Evolutionary conservation across 345 rosid genomes (phyloP).

Genomic region (Corchorus capsularis): DNA sequence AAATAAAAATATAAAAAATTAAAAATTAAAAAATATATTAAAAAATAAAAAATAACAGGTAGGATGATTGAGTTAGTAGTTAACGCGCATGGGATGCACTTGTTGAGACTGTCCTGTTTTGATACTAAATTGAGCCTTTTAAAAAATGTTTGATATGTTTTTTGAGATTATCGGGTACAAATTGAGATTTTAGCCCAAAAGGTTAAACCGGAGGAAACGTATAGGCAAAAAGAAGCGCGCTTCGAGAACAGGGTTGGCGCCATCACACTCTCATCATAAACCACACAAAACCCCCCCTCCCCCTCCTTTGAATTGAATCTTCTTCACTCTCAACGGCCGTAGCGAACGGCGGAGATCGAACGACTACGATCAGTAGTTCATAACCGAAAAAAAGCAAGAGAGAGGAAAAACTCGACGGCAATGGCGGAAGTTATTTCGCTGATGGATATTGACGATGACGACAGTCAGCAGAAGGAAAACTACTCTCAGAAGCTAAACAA

Average conservation of each 20-base stretch:
- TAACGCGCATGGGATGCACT: too few species aligned
- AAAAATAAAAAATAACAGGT: too few species aligned
- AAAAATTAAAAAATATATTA: too few species aligned
- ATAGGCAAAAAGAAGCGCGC: background rate
- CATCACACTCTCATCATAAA: background rate
- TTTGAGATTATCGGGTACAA: too few species aligned
- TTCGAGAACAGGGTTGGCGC: slow-evolving; percentile 11
- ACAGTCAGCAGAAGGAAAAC: slow-evolving; percentile 23
- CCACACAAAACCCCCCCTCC: too few species aligned
- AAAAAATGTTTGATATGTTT: too few species aligned
- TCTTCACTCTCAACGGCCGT: background rate
- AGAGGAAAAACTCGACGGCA: background rate
- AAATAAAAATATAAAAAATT: too few species aligned
- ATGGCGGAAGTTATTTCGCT: slow-evolving; percentile 60
- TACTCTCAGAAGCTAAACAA: slow-evolving; percentile 37
- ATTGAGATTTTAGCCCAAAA: too few species aligned
- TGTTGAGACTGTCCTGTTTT: too few species aligned
- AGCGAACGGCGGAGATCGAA: background rate
- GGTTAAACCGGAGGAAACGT: background rate
- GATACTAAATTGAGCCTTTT: too few species aligned
- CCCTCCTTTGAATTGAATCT: background rate
- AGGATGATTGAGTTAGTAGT: too few species aligned
- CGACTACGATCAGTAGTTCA: background rate
- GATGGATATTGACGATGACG: slow-evolving; percentile 84
- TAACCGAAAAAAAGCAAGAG: background rate